Percentiles rank a stretch among this genome's conserved stretches.
These are phyloP conservation scores for Malassezia slooffiae DNA, from an alignment of 1,284 basidiomycete species.

Conservation along the genomic window DNA sequence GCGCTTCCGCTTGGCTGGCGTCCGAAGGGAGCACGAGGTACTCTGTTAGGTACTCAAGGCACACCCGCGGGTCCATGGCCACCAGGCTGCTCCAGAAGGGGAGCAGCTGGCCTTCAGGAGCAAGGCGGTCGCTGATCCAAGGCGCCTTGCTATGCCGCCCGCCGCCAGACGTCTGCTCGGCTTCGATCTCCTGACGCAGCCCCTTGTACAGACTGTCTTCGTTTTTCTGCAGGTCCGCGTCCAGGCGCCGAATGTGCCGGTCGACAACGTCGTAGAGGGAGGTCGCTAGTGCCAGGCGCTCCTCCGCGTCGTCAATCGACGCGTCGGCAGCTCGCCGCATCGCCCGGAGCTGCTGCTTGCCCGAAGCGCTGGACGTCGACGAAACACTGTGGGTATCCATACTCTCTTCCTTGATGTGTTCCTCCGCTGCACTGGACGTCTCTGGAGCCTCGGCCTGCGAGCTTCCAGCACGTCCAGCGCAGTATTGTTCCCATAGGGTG, in stretches of 20 bases:
- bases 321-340: conserved; percentile 1
- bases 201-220: conserved; percentile 34
- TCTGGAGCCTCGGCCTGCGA: background rate
- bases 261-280: conserved; percentile 52
- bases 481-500: conserved; percentile 8
- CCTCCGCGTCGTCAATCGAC: conserved; percentile 39
- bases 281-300: conserved; percentile 50
- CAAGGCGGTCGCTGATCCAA: conserved; percentile 4
- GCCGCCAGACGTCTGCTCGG: background rate
- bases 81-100: conserved; percentile 15
- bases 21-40: background rate
- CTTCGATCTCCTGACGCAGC: conserved; percentile 11
- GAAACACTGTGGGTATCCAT: too few relatives aligned
- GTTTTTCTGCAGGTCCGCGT: conserved; percentile 46
- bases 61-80: conserved; percentile 8
- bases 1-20: background rate
- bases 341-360: background rate
- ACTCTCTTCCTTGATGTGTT: too few relatives aligned
- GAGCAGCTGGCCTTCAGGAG: conserved; percentile 7
- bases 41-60: conserved; percentile 12
- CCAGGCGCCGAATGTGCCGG: conserved; percentile 51
- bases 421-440: background rate
- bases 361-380: too few relatives aligned
- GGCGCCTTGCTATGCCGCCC: conserved; percentile 3
- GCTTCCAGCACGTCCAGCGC: background rate